Base-by-base conservation (phyloP, 2,329 filamentous ascomycete genomes). In the Apiospora arundinis region DNA sequence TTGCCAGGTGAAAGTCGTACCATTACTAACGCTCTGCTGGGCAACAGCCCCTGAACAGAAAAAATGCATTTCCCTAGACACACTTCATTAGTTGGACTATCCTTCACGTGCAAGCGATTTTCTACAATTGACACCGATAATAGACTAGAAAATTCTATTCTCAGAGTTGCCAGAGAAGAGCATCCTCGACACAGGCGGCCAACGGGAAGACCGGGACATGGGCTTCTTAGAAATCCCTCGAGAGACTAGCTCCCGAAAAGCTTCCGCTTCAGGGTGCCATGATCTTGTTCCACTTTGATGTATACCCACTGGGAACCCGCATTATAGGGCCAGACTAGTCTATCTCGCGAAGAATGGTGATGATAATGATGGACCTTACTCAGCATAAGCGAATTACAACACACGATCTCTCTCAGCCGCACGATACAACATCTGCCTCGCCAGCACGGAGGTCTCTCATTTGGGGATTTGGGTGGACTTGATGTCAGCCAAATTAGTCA, bases 341-440 rank as follows among this genome's bases (percentile, higher is more conserved):
- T 56, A 21, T 9, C 28, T 3, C 14, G 4, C 16, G 6, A 32
- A 32, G 4, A 18, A 7, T 56, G 49, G 21, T 45, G 40, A 67
- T 16, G 32, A 32, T 32, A 6, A n/a, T n/a, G n/a, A n/a, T n/a
- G 4, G 14, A 16, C 65, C 23, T 67, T 32, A 46, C 65, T 67
- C 42, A 46, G 65, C 65, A 67, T 46, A 67, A 67, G n/a, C 65
- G 28, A 67, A n/a, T 18, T 46, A 25, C 65, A 32, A n/a, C 40
- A 16, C 18, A 42, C 37, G 25, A 18, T 21, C 18, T 60, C 9
- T 21, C 18, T 60, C 52, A 60, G 28, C 28, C 52, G 52, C 56
- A 23, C 21, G 16, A 63, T 63, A 63, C 11, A 40, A 63, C 3
- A n/a, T 18, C 21, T 9, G 18, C 21, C 32, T 14, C 16, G 18